Evolutionary conservation across 768 basidiomycete species (phyloP), one percentile per base, ranked within the genome.

Genomic region (Fomitopsis pulvina): DNA sequence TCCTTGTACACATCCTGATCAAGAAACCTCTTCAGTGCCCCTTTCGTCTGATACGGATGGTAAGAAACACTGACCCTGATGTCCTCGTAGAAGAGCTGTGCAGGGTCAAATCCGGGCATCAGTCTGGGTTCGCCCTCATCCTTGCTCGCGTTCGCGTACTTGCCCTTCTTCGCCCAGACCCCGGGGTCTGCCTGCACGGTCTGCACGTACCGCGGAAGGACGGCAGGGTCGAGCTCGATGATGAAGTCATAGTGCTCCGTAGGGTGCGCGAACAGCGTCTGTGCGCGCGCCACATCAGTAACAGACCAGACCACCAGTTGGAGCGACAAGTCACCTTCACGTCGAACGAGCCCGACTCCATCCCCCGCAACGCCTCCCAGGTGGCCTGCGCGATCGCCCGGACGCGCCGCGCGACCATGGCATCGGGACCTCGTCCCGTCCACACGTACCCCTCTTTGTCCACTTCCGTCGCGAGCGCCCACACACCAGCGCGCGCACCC

Each of bases 211-310:
- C 90, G 80, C 1, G 91, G 80, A 2, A 92, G 66, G 2, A 75
- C 65, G 12, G 70, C 45, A 0, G 82, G 73, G 38, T 92, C 74
- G 20, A 98, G 76, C 51, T 87, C 77, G 28, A 98, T 71, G 7
- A 96, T 56, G 57, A 97, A 77, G 58, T 96, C 86, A 60, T 96
- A 99, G 59, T 93, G 87, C 2, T 80, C 71, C 2, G 80, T 78
- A 0, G 93, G 88, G 57, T 95, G 91, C 9, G 78, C 69, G 69
- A 97, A 96, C 46, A 98, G 73, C n/a, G 77, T 70, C 93, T 95
- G 56, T 5, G 41, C 43, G 24, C 37, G 7, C 45, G 26, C 32
- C 38, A 45, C 32, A 3, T 14, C 45, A 38, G 48, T 37, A 6
- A 14, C 34, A 37, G 4, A 32, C 30, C 30, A 18, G 14, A 4